Evolutionary conservation across 208 protist species (phyloP).

Genomic region (Trypanosoma melophagium): DNA sequence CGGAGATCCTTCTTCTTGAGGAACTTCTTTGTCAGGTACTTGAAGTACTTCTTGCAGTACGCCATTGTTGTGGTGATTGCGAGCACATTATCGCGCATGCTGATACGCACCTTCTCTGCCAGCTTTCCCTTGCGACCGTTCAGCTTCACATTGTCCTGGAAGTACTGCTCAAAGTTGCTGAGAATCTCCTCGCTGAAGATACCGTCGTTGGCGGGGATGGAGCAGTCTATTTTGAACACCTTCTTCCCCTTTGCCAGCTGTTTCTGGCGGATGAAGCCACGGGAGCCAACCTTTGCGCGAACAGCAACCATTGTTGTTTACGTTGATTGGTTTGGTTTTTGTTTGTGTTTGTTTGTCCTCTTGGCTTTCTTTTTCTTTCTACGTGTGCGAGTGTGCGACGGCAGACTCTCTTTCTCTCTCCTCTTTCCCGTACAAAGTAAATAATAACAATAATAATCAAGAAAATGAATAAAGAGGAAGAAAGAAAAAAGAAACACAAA

Average conservation of each 20-base stretch:
- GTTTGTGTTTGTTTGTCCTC: background rate
- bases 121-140: constrained; percentile 97
- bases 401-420: background rate
- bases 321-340: background rate
- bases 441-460: background rate
- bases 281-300: constrained; percentile 89
- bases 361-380: too few relatives aligned
- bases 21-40: constrained; percentile 99
- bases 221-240: constrained; percentile 80
- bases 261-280: constrained; percentile 78
- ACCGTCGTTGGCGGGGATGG: constrained; percentile 49
- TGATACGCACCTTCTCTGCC: constrained; percentile 88
- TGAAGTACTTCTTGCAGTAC: constrained; percentile 99
- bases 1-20: constrained; percentile 98
- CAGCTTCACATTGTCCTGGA: constrained; percentile 97
- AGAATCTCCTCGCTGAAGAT: constrained; percentile 86
- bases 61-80: constrained; percentile 86
- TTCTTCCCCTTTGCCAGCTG: constrained; percentile 89
- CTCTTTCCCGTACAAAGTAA: background rate
- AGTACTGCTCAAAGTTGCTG: constrained; percentile 94
- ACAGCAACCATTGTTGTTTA: constrained; percentile 81
- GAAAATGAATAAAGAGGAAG: constrained; percentile 1
- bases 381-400: background rate
- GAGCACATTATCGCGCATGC: constrained; percentile 91
- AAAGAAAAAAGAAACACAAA: background rate